Conservation (phyloP, 176 grass and related monocot genomes). For the Dactylis glomerata region DNA sequence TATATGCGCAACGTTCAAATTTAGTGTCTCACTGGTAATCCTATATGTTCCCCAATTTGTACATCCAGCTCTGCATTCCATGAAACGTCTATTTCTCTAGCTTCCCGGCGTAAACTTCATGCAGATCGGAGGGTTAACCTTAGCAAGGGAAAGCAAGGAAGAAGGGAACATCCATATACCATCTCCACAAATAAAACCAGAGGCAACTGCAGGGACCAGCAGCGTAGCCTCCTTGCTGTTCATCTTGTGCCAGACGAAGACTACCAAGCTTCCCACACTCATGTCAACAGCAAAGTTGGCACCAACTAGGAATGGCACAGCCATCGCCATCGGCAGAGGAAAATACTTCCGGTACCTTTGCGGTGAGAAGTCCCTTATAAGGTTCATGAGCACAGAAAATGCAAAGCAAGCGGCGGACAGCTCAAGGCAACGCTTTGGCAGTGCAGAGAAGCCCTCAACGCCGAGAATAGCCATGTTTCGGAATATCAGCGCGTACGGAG, state of each 20-base stretch:
- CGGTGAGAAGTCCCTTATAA: conserved; percentile 41
- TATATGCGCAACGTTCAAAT: background rate
- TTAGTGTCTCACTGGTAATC: background rate
- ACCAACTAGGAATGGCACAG: conserved; percentile 78
- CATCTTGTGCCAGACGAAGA: conserved; percentile 60
- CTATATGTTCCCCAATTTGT: background rate
- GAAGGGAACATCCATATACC: conserved; percentile 87
- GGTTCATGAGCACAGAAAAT: conserved; percentile 51
- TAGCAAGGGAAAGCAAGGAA: conserved; percentile 62
- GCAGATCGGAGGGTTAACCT: conserved; percentile 76
- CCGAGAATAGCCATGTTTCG: conserved; percentile 84
- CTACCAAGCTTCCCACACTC: conserved; percentile 61
- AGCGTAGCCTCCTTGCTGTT: conserved; percentile 24
- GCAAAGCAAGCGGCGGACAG: conserved; percentile 67
- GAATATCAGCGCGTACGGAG: conserved; percentile 78
- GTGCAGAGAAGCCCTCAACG: conserved; percentile 66
- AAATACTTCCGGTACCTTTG: conserved; percentile 39
- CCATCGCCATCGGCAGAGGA: conserved; percentile 75
- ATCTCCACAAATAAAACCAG: conserved; percentile 86
- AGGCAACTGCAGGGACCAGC: conserved; percentile 78
- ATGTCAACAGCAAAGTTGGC: conserved; percentile 86
- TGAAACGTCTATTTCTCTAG: conserved; percentile 8
- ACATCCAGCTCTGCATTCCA: background rate
- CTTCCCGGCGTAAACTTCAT: conserved; percentile 67
- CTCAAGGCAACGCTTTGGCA: conserved; percentile 60